Conservation (phyloP, 140 eudicot species). For the Senecio squalidus region DNA sequence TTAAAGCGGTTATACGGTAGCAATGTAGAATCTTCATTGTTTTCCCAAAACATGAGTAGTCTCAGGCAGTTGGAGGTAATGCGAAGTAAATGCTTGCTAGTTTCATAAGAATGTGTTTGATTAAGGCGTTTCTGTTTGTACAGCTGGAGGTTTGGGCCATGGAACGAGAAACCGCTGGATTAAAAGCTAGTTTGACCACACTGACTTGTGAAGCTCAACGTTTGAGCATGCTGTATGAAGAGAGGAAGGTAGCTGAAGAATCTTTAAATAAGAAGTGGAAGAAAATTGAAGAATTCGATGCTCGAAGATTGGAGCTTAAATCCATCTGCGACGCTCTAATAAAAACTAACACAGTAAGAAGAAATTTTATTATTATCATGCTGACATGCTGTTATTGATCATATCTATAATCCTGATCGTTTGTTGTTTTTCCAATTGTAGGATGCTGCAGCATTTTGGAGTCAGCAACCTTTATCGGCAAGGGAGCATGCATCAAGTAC, state of each 20-base stretch:
- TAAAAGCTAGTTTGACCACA: slow-evolving; percentile 73
- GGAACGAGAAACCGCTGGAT: slow-evolving; percentile 94
- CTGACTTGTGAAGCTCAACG: slow-evolving; percentile 76
- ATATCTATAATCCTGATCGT: background rate
- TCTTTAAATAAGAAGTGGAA: slow-evolving; percentile 82
- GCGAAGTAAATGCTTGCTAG: background rate
- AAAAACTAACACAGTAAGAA: slow-evolving; percentile 68
- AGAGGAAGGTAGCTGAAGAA: slow-evolving; percentile 86
- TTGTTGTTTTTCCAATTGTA: slow-evolving; percentile 14
- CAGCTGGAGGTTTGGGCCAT: slow-evolving; percentile 93
- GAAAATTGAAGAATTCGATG: slow-evolving; percentile 93
- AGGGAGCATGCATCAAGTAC: slow-evolving; percentile 89
- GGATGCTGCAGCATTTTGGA: slow-evolving; percentile 91
- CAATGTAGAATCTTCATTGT: slow-evolving; percentile 47
- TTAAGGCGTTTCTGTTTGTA: slow-evolving; percentile 13
- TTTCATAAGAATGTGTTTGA: background rate
- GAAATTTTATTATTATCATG: slow-evolving; percentile 3
- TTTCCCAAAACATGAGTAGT: slow-evolving; percentile 70
- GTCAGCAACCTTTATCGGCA: slow-evolving; percentile 79
- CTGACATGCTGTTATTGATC: background rate
- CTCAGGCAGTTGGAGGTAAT: slow-evolving; percentile 91
- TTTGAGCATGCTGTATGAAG: slow-evolving; percentile 64
- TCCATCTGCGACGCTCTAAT: slow-evolving; percentile 57
- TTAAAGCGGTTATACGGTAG: slow-evolving; percentile 62
- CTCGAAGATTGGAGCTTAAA: slow-evolving; percentile 86